phyloP scores from a whole-genome alignment of 129 eudicot species.

The Saposhnikovia divaricata region DNA sequence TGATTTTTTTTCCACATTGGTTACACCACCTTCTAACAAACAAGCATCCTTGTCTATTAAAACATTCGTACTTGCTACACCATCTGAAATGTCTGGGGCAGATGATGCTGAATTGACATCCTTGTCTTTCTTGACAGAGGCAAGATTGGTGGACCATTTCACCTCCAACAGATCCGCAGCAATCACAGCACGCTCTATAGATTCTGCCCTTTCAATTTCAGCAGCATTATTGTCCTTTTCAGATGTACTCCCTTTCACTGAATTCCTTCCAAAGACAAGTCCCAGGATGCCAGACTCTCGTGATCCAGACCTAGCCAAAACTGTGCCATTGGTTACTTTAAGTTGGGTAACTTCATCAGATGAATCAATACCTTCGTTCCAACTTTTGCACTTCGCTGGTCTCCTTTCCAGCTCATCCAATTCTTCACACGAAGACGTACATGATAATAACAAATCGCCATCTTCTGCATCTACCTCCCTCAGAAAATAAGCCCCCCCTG shows the following conservation, averaged over 20 bases:
- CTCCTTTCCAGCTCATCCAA: slow-evolving; percentile 29
- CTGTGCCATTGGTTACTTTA: slow-evolving; percentile 28
- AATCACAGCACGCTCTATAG: slow-evolving; percentile 78
- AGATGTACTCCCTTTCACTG: slow-evolving; percentile 32
- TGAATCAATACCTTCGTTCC: slow-evolving; percentile 32
- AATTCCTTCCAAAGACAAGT: slow-evolving; percentile 56
- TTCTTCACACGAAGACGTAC: slow-evolving; percentile 39
- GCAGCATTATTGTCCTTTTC: slow-evolving; percentile 22
- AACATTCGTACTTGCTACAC: slow-evolving; percentile 11
- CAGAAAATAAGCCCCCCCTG: slow-evolving; percentile 74
- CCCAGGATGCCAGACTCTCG: slow-evolving; percentile 55
- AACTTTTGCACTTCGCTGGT: slow-evolving; percentile 44
- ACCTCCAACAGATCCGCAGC: slow-evolving; percentile 94
- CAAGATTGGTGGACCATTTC: slow-evolving; percentile 73
- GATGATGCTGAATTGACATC: slow-evolving; percentile 21
- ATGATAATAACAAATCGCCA: slow-evolving; percentile 17
- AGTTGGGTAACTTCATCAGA: slow-evolving; percentile 21
- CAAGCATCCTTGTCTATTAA: slow-evolving; percentile 13
- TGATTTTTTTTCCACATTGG: slow-evolving; percentile 8
- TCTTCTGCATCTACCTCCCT: slow-evolving; percentile 64
- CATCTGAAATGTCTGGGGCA: slow-evolving; percentile 20
- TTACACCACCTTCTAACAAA: neutral
- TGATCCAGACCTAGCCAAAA: slow-evolving; percentile 32
- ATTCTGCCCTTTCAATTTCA: slow-evolving; percentile 30
- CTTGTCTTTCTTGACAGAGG: slow-evolving; percentile 22